Percentiles rank a stretch among this genome's conserved stretches.
Evolutionary conservation across 768 basidiomycete species (phyloP).

Genomic region (Lentinula detonsa): DNA sequence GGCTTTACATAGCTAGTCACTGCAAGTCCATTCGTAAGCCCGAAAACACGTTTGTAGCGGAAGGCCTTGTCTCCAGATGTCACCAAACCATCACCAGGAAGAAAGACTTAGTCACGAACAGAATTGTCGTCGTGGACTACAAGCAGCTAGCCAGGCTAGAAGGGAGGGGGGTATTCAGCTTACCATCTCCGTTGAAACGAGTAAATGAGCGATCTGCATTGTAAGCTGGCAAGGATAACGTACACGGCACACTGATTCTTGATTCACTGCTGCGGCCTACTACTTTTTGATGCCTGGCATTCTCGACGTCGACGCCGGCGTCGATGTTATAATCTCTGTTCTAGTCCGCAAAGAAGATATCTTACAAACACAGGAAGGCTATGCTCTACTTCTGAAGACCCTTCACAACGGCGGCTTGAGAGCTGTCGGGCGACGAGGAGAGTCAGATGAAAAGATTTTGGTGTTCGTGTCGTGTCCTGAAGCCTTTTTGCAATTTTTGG

Average conservation of each 20-base stretch:
- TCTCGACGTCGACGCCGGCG: slow-evolving; percentile 22
- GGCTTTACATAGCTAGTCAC: too few relatives aligned
- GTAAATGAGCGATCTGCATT: background rate
- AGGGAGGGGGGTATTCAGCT: too few relatives aligned
- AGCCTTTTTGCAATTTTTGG: slow-evolving; percentile 55
- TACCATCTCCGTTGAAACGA: too few relatives aligned
- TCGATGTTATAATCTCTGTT: slow-evolving; percentile 74
- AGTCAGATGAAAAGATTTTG: slow-evolving; percentile 65
- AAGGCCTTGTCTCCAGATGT: background rate
- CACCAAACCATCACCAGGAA: too few relatives aligned
- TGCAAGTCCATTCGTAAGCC: too few relatives aligned
- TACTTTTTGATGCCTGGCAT: background rate
- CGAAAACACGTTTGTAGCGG: background rate
- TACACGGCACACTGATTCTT: background rate
- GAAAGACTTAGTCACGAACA: too few relatives aligned
- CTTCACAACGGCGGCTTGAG: slow-evolving; percentile 59
- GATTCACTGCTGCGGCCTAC: too few relatives aligned
- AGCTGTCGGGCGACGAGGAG: slow-evolving; percentile 70
- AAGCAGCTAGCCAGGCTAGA: too few relatives aligned
- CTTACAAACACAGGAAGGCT: slow-evolving; percentile 61
- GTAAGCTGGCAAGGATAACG: background rate
- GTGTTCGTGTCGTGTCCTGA: slow-evolving; percentile 71
- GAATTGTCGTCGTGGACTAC: too few relatives aligned
- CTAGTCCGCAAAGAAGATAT: slow-evolving; percentile 47
- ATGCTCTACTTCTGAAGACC: slow-evolving; percentile 52